Base-by-base conservation (phyloP, 164 flowering plant species). In the Vitis cinerea region DNA sequence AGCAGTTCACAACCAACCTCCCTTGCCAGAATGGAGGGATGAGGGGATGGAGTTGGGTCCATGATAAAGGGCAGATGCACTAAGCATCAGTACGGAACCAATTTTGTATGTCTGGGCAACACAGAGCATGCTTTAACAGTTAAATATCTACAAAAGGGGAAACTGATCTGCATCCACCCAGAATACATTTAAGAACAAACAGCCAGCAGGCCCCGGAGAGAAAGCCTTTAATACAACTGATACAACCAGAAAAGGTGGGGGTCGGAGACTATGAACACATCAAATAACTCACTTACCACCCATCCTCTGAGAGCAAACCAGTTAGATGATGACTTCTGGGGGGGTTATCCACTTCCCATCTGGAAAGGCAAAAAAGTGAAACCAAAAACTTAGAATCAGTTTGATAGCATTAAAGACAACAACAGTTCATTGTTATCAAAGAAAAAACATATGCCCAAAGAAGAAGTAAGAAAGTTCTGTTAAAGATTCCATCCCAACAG, bases 241-340 rank as follows among this genome's bases (percentile, higher is more conserved):
- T 70, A 69, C 72, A 73, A 70, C 64, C 44, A 13, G 50, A 59
- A 75, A 67, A 59, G 71, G 63, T 50, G 74, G 72, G 71, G 79
- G 75, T 73, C 66, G 70, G 81, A 77, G 72, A 71, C 74, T 61
- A 65, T 63, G 72, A 69, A 75, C 71, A 68, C 53, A 69, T 63
- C 65, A 67, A 67, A 66, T 71, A 64, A 71, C 79, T 78, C 75
- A 80, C 83, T 75, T 70, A 78, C 81, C 85, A 76, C 76, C 74
- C 78, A 76, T 50, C 79, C 75, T 71, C 65, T 17, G 23, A 47
- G 57, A 72, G 72, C 64, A 63, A 53, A 49, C 73, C 56, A 72
- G 74, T 66, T 66, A 55, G 62, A 61, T 23, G 64, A 61, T 37
- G 29, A 55, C 73, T 68, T 59, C 72, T 9, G 4, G 67, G 64